Evolutionary conservation across 1,139 yeast genomes (phyloP), one percentile per base, ranked within the genome.

Genomic region (Ogataea hybrid): DNA sequence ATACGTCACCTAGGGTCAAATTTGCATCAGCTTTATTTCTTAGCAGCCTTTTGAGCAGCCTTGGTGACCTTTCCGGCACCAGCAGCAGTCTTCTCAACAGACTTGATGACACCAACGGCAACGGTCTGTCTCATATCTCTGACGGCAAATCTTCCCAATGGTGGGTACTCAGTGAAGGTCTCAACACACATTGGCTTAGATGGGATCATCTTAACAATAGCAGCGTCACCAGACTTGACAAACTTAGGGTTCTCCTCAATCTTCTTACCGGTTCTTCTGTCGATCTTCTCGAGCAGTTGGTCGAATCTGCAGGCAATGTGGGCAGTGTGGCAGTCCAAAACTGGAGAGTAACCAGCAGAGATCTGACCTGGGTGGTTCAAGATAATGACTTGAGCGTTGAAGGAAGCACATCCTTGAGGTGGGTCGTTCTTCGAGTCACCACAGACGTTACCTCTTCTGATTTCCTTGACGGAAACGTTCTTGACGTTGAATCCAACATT

Each of bases 111-210:
- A 88, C 97, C 97, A 72, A 90, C 97, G 70, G 97, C 97, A 67
- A 90, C 97, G 63, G 97, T 89, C 78, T 88, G 96, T 84, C 97
- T 87, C 97, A 89, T 89, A 77, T 89, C 97, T 84, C 97, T 92
- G 81, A 89, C 97, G 69, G 97, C 96, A 81, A 89, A 89, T 83
- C 96, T 88, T 73, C 96, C 96, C 71, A 88, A 85, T 71, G 96
- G 96, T 76, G 96, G 96, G 90, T 86, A 88, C 74, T 86, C 20
- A 18, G 20, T 18, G 20, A 18, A 18, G 20, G 20, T 18, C 20
- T 87, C 96, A 71, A 87, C 96, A 78, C 94, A 86, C 95, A 87
- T 84, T 82, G 96, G 96, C 87, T 38, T 38, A 32, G 41, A 29
- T 15, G 16, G 16, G 16, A 15, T 15, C 16, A 15, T 15, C 16